These are phyloP conservation scores for Diutina mesorugosa DNA, from an alignment of 1,139 yeast species.

Conservation along the genomic window DNA sequence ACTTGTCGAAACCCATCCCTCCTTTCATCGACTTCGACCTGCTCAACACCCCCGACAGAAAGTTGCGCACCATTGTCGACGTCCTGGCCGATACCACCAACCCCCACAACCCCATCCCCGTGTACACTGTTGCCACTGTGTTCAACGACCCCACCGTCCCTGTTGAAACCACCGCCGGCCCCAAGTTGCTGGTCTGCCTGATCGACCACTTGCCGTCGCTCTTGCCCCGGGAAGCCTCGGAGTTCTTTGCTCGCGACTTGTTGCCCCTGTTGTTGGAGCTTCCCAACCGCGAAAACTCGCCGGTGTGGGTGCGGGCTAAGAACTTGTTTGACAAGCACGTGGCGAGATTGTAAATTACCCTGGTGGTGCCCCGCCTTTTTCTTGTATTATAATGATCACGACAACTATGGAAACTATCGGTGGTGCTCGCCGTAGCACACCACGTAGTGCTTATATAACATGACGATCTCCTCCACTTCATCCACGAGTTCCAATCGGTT, in stretches of 20 bases:
- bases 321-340: slow-evolving; percentile 74
- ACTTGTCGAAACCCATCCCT: slow-evolving; percentile 84
- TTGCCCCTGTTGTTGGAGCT: slow-evolving; percentile 79
- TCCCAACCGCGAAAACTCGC: slow-evolving; percentile 68
- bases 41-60: slow-evolving; percentile 55
- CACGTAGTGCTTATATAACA: slow-evolving; percentile 60
- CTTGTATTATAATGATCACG: background rate
- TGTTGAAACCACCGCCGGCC: slow-evolving; percentile 68
- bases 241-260: slow-evolving; percentile 73
- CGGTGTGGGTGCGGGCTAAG: slow-evolving; percentile 89
- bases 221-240: slow-evolving; percentile 94
- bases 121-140: slow-evolving; percentile 78
- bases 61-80: slow-evolving; percentile 83
- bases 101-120: slow-evolving; percentile 96
- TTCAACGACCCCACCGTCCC: slow-evolving; percentile 82
- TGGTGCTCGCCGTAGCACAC: background rate
- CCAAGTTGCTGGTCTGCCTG: slow-evolving; percentile 84
- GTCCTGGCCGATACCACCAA: slow-evolving; percentile 98
- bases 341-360: slow-evolving; percentile 30
- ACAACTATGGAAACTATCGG: background rate
- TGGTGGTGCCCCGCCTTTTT: background rate
- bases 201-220: slow-evolving; percentile 94
- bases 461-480: slow-evolving; percentile 74
- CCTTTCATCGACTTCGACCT: slow-evolving; percentile 70
- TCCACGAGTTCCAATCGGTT: slow-evolving; percentile 66